Conservation (phyloP, 345 rosid genomes). For the Citrus medica region DNA sequence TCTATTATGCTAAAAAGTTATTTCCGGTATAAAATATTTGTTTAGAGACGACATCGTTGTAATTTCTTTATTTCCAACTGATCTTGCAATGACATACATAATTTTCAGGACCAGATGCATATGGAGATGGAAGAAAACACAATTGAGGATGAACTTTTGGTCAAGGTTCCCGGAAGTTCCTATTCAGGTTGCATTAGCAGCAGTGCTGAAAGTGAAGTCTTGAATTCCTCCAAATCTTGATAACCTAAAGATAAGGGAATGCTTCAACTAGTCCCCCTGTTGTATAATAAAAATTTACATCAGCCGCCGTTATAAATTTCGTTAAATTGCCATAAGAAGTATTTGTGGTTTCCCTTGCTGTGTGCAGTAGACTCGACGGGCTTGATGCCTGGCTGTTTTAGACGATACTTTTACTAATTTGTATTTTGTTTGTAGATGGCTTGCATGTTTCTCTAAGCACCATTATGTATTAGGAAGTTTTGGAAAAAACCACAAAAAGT, state of each 20-base stretch:
- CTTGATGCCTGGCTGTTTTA: not conserved
- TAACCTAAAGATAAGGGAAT: not conserved
- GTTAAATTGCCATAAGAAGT: not conserved
- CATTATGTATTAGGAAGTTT: not conserved
- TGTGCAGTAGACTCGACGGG: not conserved
- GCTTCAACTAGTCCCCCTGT: not conserved
- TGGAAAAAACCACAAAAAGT: no score
- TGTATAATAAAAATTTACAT: not conserved
- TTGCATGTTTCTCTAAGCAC: not conserved
- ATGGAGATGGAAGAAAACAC: conserved; percentile 22
- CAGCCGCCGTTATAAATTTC: not conserved
- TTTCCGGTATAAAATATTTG: not conserved
- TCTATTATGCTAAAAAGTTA: not conserved
- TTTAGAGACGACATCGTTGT: not conserved
- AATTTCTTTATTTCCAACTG: not conserved
- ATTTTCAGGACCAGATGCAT: conserved; percentile 38
- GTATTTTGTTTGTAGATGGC: not conserved
- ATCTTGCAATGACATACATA: not conserved
- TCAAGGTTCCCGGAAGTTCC: conserved; percentile 88
- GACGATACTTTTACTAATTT: not conserved
- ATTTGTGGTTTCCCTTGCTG: not conserved
- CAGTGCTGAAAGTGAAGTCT: not conserved
- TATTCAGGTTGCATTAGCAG: conserved; percentile 36
- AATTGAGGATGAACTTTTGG: conserved; percentile 60
- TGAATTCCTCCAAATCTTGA: not conserved